Base-by-base conservation (phyloP, 2,329 filamentous ascomycete species). In the Parastagonospora avenae region DNA sequence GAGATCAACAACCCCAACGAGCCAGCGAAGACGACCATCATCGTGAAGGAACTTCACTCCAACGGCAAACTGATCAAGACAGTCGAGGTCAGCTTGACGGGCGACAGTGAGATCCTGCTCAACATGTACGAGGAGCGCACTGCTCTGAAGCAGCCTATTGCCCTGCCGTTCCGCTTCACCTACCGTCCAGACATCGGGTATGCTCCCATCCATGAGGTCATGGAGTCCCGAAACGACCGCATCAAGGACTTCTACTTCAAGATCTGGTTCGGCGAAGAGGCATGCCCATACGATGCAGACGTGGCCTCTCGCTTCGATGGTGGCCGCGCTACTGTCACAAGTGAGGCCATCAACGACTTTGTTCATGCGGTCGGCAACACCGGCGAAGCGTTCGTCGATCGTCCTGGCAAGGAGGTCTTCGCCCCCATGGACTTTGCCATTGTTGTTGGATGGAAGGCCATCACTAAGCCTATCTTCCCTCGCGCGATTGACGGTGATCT, bases 161-260 rank as follows among this genome's bases (percentile, higher is more conserved):
- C 91, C 16, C 79, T 99, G 50, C 88, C 90, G 16, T 86, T 99
- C 60, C 85, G 87, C 71, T 97, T 97, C 79, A 91, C 85, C 4
- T 99, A 99, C 77, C 90, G 92, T 71, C 94, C 94, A 2, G 93
- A 97, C 76, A 89, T 91, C 49, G 94, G 94, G 28, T 99, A 97
- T 72, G 93, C 95, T n/a, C 94, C 94, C 14, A 96, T 99, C 62
- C 89, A 89, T 55, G 94, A 99, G 76, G 89, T 97, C 57, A 99
- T 99, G 94, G 85, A 92, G 31, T 89, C 85, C 48, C 91, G 94
- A 70, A 99, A 99, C 72, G 93, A 99, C 72, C 90, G 91, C 59
- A 97, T 99, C 81, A 99, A 99, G 82, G 91, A 96, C 76, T 99
- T 99, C 75, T 99, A 99, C 82, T 99, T 96, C 86, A 87, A 88